Percentiles rank a stretch among this genome's conserved stretches.
Evolutionary conservation across 1,284 basidiomycete species (phyloP).

Genomic region (Apiotrichum sp.): DNA sequence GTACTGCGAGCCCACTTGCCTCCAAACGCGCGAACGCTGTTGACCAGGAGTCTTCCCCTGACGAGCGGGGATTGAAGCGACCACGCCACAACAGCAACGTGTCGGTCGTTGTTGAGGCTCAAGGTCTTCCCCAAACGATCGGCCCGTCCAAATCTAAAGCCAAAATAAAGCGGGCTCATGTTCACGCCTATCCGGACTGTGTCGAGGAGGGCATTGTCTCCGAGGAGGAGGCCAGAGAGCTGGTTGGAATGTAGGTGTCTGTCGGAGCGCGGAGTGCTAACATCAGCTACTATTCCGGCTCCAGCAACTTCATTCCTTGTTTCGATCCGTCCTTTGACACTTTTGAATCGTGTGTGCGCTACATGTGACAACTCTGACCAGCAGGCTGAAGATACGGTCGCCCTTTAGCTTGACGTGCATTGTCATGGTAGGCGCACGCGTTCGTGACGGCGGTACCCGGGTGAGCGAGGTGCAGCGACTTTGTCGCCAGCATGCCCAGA

Average conservation of each 20-base stretch:
- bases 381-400: conserved; percentile 36
- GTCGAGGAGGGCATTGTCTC: conserved; percentile 57
- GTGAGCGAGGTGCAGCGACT: conserved; percentile 36
- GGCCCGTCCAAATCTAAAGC: conserved; percentile 23
- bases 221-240: conserved; percentile 71
- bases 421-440: conserved; percentile 80
- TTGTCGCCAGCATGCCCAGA: conserved; percentile 64
- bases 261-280: conserved; percentile 1
- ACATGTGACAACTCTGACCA: not conserved
- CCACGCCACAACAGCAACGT: conserved; percentile 20
- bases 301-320: conserved; percentile 80
- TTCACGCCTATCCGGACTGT: conserved; percentile 44
- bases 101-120: conserved; percentile 29
- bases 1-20: not conserved
- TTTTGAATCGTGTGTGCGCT: conserved; percentile 53
- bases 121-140: conserved; percentile 30
- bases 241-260: conserved; percentile 64
- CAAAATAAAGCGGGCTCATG: conserved; percentile 31
- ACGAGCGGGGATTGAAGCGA: conserved; percentile 18
- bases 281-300: conserved; percentile 63
- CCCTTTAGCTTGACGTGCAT: conserved; percentile 59
- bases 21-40: conserved; percentile 4
- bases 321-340: conserved; percentile 73
- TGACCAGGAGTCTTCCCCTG: conserved; percentile 3
- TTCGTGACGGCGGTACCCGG: conserved; percentile 70